Base-by-base conservation (phyloP, 139 green algal species). In the Tetradesmus obliquus region DNA sequence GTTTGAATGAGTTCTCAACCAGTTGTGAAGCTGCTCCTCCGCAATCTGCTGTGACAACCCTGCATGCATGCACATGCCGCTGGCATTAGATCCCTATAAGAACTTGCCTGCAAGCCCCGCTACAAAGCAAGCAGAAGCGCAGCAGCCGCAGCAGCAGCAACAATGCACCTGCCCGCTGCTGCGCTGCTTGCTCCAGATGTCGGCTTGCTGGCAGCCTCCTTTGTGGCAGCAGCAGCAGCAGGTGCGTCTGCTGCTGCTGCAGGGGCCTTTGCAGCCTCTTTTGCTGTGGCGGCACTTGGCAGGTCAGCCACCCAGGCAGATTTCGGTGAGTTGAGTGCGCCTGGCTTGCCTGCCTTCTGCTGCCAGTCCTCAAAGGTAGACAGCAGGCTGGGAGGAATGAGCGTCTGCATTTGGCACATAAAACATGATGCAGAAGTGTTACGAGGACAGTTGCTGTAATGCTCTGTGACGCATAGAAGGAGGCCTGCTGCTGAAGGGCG, bases 321-420 rank as follows among this genome's bases (percentile, higher is more conserved):
- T 55, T 55, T 13, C 1, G 84, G 84, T 57, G 57, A 13, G 9
- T 20, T 6, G 22, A 88, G 57, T 15, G 84, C 1, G 12, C 12
- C 2, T 8, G 53, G 22, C 54, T 76, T 79, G 57, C 84, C 84
- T 24, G 84, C 84, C 22, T 55, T 3, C 84, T 57, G 45, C 57
- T 79, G 57, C 84, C 84, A 88, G n/a, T 51, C 12, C 3, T 88
- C 57, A 22, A 88, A 32, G 2, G n/a, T 79, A 55, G 84, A 62
- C 5, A 88, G 12, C 6, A 88, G 54, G 51, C 57, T 79, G n/a
- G 84, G 84, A 24, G 84, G 84, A 32, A 66, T 66, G n/a, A 88
- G 22, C 10, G 55, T n/a, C 84, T 88, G 84, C 74, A 55, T 9
- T 15, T 15, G 24, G 69, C 69, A 79, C 9, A n/a, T 19, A 4